Base-by-base conservation (phyloP, 2,329 filamentous ascomycete genomes). In the Ophiocordyceps unilateralis region DNA sequence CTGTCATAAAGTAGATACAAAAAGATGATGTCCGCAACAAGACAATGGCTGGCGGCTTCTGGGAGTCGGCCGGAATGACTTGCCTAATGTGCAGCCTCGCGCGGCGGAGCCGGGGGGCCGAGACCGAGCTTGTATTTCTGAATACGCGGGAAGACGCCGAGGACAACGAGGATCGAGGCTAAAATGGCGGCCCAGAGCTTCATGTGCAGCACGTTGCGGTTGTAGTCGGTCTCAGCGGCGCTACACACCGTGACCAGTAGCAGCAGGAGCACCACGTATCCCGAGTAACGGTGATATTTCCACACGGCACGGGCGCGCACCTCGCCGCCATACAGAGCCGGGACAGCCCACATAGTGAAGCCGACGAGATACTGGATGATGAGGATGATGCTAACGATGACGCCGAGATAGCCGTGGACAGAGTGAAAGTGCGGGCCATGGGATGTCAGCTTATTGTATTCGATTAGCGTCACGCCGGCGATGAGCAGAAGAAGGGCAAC, bases 231-330 rank as follows among this genome's bases (percentile, higher is more conserved):
- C 62, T 78, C 70, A 3, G 79, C 85, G 1, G 88, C 84, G 21
- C 81, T 79, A 41, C 72, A 66, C 34, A 93, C 72, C 0, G 88
- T 91, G 10, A 74, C 76, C 47, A 93, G 62, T 47, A 89, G 69
- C 52, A 93, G 53, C 41, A 80, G 55, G 43, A 89, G 63, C 45
- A 88, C 65, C 8, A 76, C 50, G 57, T 98, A 96, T 2, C 89
- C 91, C 20, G 69, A 72, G 43, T 73, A 63, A 24, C 89, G 76
- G 59, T 96, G 91, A 54, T 88, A 94, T 63, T 93, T 95, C 70
- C 89, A 96, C 37, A 94, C 59, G 21, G 69, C 69, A 70, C 88
- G 93, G 19, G 87, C 89, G 3, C 77, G 78, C 22, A 84, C 78
- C 48, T 81, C 77, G 44, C 84, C 78, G 5, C 88, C 88, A 53